Evolutionary conservation across 2,329 filamentous ascomycete genomes (phyloP).

Genomic region (Aureobasidium subglaciale): DNA sequence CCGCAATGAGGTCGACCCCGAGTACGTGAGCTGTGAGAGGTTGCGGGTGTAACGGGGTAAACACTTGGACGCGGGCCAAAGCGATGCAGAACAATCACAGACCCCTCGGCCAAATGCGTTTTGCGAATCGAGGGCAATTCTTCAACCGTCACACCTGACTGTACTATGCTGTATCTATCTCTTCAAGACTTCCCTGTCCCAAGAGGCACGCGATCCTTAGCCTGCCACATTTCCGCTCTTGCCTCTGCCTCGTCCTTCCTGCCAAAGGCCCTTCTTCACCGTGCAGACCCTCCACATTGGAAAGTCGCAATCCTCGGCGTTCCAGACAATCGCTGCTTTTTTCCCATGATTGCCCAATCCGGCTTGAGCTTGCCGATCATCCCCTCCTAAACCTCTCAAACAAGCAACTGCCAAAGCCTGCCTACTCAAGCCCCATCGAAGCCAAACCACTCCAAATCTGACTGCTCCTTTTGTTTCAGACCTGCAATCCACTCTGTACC

Average conservation of each 20-base stretch:
- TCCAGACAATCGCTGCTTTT: slow-evolving; percentile 9
- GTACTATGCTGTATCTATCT: too few species aligned
- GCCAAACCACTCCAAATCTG: neutral
- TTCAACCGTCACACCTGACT: slow-evolving; percentile 1
- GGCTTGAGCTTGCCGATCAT: neutral
- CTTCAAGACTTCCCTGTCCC: too few species aligned
- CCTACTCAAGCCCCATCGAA: too few species aligned
- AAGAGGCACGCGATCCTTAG: slow-evolving; percentile 6
- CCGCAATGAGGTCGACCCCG: slow-evolving; percentile 11
- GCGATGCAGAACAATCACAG: slow-evolving; percentile 8
- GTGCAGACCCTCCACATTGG: slow-evolving; percentile 7
- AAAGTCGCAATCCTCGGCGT: slow-evolving; percentile 10
- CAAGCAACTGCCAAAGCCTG: neutral
- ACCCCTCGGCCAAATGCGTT: slow-evolving; percentile 7
- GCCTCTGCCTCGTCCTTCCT: neutral
- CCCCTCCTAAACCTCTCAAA: neutral
- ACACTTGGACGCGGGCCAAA: slow-evolving; percentile 12
- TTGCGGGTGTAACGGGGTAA: slow-evolving; percentile 15
- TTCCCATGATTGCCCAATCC: neutral
- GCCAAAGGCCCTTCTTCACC: slow-evolving; percentile 11
- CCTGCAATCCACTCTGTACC: slow-evolving; percentile 1
- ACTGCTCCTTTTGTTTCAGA: slow-evolving; percentile 4
- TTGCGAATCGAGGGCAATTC: neutral
- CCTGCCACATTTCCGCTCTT: neutral
- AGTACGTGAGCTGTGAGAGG: slow-evolving; percentile 13